Percentiles rank a stretch among this genome's conserved stretches.
Conservation (phyloP, 352 stramenopile species). For the Pythium volutum region DNA sequence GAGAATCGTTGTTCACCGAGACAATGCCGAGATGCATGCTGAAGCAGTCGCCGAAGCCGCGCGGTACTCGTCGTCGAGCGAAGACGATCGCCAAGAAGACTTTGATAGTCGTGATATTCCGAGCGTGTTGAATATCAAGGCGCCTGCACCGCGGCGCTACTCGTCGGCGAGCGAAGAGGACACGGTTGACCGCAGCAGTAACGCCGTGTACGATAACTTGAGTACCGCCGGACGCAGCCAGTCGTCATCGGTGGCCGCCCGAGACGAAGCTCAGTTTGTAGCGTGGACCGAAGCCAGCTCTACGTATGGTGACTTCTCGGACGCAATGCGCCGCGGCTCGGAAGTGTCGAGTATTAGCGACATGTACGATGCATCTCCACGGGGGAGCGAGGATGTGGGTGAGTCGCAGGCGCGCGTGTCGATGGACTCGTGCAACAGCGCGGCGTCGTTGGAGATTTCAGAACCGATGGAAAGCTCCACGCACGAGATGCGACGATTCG, state of each 20-base stretch:
- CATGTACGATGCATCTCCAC: conserved; percentile 23
- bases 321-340: conserved; percentile 16
- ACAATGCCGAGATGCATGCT: conserved; percentile 17
- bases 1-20: conserved; percentile 12
- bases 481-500: conserved; percentile 13
- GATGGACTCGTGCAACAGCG: not conserved
- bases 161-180: conserved; percentile 24
- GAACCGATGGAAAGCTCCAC: not conserved
- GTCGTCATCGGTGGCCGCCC: conserved; percentile 9
- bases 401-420: conserved; percentile 1
- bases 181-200: conserved; percentile 22
- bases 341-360: conserved; percentile 20
- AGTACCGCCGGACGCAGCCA: conserved; percentile 6
- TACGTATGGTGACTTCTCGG: conserved; percentile 19
- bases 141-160: conserved; percentile 6
- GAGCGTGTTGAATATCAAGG: not conserved
- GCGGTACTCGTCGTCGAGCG: conserved; percentile 25
- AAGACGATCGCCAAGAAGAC: conserved; percentile 6
- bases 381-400: conserved; percentile 12
- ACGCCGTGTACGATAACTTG: conserved; percentile 7
- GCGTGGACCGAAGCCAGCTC: conserved; percentile 19
- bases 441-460: not conserved
- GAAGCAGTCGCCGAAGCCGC: conserved; percentile 19
- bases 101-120: not conserved
- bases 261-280: conserved; percentile 11